Evolutionary conservation across 257 asterid genomes (phyloP), one percentile per base, ranked within the genome.

Genomic region (Apocynum venetum): DNA sequence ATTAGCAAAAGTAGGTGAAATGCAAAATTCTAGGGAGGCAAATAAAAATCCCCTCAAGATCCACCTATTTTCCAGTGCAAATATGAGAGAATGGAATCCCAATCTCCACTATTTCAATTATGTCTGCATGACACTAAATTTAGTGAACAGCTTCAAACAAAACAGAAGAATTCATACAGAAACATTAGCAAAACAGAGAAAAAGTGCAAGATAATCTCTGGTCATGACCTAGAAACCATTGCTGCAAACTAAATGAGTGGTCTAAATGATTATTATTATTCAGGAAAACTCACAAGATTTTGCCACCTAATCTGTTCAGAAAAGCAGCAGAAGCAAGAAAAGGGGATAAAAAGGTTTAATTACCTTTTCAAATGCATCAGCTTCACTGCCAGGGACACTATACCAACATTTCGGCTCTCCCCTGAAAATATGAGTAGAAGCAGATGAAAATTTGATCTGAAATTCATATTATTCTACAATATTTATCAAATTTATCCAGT

Each of bases 401-500:
- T 94, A 94, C 98, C 98, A 94, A 80, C 97, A 91, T 83, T 94
- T 94, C 76, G 98, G 97, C 87, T 94, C 97, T 76, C 97, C 98
- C 98, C 97, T 94, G 87, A 80, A 87, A 87, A 75, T 46, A 73
- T 60, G 49, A 68, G 53, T 41, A 41, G 15, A 3, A 8, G 73
- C 0, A 47, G 19, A 68, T 68, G 52, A 68, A 6, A 25, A 43
- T 41, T 66, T 43, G 15, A 43, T 68, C 52, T 8, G 12, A 68
- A 11, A 43, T 17, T 8, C 36, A 9, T 68, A 19, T 68, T 43
- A 19, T 43, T 19, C 53, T 19, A 43, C 73, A 68, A 43, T 19
- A 17, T 9, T 25, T 25, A 65, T 14, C 25, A 65, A 2, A 65
- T 36, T 38, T 38, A 40, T 31, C 70, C 48, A 38, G 13, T 65